Base-by-base conservation (phyloP, 805 yeast genomes). In the Kuraishia cidri region DNA sequence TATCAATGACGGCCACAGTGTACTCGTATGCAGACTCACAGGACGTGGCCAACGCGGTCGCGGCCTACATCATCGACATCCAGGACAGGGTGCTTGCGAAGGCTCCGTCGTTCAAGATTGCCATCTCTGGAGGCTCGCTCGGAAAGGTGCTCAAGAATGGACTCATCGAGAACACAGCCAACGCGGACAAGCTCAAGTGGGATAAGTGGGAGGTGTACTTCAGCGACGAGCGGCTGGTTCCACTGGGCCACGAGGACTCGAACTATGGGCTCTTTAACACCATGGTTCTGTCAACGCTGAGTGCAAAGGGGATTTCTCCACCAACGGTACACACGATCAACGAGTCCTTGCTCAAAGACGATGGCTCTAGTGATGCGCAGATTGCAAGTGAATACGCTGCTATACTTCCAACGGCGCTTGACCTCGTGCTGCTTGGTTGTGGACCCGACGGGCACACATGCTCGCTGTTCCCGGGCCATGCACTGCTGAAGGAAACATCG, bases 371-470 rank as follows among this genome's bases (percentile, higher is more conserved):
- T 3, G 66, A 65, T 34, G 68, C 67, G 27, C 66, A 59, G 27
- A 72, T 83, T 44, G 87, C 94, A 4, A 42, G 49, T 12, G 78
- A 70, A 30, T 87, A 87, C 54, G 79, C 71, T 41, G 38, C 62
- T 2, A 59, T 64, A 27, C 56, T 87, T 33, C 85, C 90, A 7
- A 50, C 45, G 15, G 48, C 55, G 37, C 48, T 78, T 19, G 95
- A 87, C 55, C 60, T 86, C 45, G 61, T 87, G 15, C 60, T 86
- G 35, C 66, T 87, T 41, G 97, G 97, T 15, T 82, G 92, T 54
- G 97, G 97, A 6, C 96, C 96, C 23, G 97, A 87, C 49, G 97
- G 96, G 24, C 97, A 87, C 56, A 87, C 95, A 4, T 84, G 95
- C 60, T 87, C 96, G 1, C 64, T 87, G 41, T 87, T 87, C 72